phyloP scores from a whole-genome alignment of 257 asterid genomes.

The Petrea volubilis region DNA sequence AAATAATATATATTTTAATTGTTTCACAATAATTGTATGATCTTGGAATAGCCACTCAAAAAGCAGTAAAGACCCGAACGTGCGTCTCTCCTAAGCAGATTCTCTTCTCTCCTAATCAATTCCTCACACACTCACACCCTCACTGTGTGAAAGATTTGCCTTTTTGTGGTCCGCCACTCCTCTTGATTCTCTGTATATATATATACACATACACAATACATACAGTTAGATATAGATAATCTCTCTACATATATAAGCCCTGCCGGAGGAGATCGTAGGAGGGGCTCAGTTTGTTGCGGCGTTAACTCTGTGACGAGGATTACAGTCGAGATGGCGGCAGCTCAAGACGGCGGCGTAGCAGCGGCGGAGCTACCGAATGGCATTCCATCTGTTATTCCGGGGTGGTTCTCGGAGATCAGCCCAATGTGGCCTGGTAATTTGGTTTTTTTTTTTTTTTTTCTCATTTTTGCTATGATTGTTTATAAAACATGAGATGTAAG shows the following conservation, averaged over 20 bases:
- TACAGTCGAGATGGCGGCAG: conserved; percentile 48
- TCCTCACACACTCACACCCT: conserved; percentile 7
- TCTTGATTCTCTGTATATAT: too few species aligned
- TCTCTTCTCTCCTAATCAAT: conserved; percentile 5
- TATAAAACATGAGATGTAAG: background rate
- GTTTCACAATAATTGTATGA: background rate
- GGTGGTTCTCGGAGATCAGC: conserved; percentile 85
- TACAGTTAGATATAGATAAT: background rate
- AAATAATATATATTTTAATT: too few species aligned
- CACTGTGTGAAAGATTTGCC: conserved; percentile 16
- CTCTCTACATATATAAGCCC: background rate
- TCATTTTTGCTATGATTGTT: background rate
- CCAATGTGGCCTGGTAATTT: conserved; percentile 82
- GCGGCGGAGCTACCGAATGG: conserved; percentile 28
- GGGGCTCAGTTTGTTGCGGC: conserved; percentile 8
- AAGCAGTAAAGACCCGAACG: background rate
- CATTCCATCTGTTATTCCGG: conserved; percentile 62
- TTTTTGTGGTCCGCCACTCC: background rate
- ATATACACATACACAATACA: background rate
- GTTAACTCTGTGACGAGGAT: background rate
- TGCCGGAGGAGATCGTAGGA: background rate
- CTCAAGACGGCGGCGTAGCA: conserved; percentile 18
- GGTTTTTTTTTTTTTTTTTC: too few species aligned
- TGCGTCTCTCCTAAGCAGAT: conserved; percentile 16
- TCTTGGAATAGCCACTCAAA: background rate